phyloP scores from a whole-genome alignment of 139 green algal species.

The Dunaliella primolecta region DNA sequence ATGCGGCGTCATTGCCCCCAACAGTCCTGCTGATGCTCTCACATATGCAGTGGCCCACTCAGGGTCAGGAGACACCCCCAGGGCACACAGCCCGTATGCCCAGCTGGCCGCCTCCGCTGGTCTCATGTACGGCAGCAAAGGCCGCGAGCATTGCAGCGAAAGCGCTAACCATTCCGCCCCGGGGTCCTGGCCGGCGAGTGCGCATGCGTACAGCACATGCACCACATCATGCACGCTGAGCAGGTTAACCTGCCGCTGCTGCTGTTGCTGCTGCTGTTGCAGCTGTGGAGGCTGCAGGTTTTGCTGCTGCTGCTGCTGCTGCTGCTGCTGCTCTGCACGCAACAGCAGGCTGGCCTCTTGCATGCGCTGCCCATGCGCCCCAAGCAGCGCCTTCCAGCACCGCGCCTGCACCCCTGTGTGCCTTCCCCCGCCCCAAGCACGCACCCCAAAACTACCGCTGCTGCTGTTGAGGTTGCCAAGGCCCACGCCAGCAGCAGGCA shows the following conservation, averaged over 20 bases:
- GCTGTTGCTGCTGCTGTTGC: background rate
- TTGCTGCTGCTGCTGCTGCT: background rate
- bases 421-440: background rate
- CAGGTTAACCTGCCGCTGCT: background rate
- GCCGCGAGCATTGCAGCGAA: background rate
- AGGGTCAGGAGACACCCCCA: background rate
- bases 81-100: background rate
- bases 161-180: background rate
- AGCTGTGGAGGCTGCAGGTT: background rate
- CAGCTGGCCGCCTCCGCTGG: background rate
- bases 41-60: background rate
- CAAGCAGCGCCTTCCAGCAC: background rate
- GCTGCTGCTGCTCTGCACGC: background rate
- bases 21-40: background rate
- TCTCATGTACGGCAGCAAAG: background rate
- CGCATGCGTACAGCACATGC: background rate
- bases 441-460: background rate
- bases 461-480: too few species aligned
- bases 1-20: background rate
- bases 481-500: background rate
- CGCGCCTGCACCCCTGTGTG: background rate
- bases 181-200: background rate
- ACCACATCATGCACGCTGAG: background rate
- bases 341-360: background rate
- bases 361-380: background rate